Base-by-base conservation (phyloP, 83 land plant genomes). In the Larix sibirica region DNA sequence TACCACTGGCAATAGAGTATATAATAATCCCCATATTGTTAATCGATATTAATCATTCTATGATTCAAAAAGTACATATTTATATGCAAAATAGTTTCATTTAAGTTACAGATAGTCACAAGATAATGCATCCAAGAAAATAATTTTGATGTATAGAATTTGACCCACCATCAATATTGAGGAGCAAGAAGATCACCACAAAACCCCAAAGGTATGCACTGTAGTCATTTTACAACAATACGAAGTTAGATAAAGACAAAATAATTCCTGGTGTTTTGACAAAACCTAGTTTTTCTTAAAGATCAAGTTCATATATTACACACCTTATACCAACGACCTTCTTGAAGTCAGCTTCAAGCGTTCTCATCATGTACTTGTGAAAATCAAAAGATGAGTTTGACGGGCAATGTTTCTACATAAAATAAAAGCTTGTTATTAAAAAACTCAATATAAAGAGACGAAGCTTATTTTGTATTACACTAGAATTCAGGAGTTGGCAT, bases 151-250 rank as follows among this genome's bases (percentile, higher is more conserved):
- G 13, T 54, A 54, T 3, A 12, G 13, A 54, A 54, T 54, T 54
- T 54, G 58, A 54, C 94, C 79, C 85, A 94, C 96, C 96, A 80
- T 79, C 61, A 75, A 94, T 86, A 88, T 94, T 94, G 79, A 94
- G 85, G 85, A 94, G 75, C 81, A 94, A 85, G 88, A 94, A 94
- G 62, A 92, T 61, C 26, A 94, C 85, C 61, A 94, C 95, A 79
- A 94, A 94, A 6, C 88, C 24, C 96, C 96, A 94, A 17, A 94
- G 88, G 81, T 89, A 90, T 87, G 89, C 85, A 84, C 96, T 94
- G 96, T 87, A 89, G 54, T 21, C 83, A 47, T 56, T 65, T 31
- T 20, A 63, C 54, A 71, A 31, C 75, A 62, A 18, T 7, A 31
- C 3, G n/a, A 80, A 80, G 50, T 63, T 38, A 66, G 58, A 28